Evolutionary conservation across 2,329 filamentous ascomycete genomes (phyloP).

Genomic region (Exophiala mesophila): DNA sequence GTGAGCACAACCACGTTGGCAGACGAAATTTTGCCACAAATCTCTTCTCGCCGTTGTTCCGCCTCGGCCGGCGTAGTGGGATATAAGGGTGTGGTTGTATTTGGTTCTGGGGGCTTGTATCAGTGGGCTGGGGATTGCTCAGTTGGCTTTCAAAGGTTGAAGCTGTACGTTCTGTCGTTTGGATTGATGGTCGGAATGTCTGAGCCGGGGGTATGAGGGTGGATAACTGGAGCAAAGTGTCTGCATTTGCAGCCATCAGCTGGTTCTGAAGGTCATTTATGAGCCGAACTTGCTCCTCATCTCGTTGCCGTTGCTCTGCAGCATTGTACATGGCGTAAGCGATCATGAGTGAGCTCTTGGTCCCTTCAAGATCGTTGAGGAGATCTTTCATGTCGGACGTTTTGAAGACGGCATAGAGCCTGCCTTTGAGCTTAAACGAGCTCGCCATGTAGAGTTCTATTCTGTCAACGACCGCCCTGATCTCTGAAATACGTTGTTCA

Average conservation of each 20-base stretch:
- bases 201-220: too few relatives aligned
- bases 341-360: slow-evolving; percentile 8
- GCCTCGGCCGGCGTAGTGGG: too few relatives aligned
- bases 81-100: too few relatives aligned
- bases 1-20: slow-evolving; percentile 3
- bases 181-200: too few relatives aligned
- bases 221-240: too few relatives aligned
- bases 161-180: too few relatives aligned
- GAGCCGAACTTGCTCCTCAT: slow-evolving; percentile 4
- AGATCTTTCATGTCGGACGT: slow-evolving; percentile 10
- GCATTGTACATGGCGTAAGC: slow-evolving; percentile 8
- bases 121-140: too few relatives aligned
- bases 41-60: neutral
- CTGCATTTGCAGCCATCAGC: too few relatives aligned
- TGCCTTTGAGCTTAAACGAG: slow-evolving; percentile 1
- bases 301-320: slow-evolving; percentile 7
- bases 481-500: slow-evolving; percentile 1
- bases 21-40: neutral
- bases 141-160: too few relatives aligned
- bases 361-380: slow-evolving; percentile 9
- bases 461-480: slow-evolving; percentile 3
- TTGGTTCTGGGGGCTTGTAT: too few relatives aligned
- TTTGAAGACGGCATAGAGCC: slow-evolving; percentile 9
- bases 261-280: too few relatives aligned
- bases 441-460: slow-evolving; percentile 6